Evolutionary conservation across 495 filamentous ascomycete species (phyloP).

Genomic region (Lophiotrema nucula): DNA sequence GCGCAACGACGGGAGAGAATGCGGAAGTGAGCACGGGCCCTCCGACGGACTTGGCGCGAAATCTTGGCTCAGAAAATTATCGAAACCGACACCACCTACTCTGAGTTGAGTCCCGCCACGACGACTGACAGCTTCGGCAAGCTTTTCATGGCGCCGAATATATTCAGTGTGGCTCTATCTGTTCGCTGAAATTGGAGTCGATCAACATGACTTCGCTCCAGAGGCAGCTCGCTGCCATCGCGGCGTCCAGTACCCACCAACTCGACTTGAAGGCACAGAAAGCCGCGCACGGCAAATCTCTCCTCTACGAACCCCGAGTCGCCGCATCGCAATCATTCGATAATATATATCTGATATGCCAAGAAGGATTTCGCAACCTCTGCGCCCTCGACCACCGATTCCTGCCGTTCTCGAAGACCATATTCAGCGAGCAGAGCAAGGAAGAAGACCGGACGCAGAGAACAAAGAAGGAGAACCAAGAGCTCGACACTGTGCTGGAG

Average conservation of each 20-base stretch:
- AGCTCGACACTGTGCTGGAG: slow-evolving; percentile 73
- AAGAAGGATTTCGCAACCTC: slow-evolving; percentile 85
- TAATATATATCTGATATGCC: slow-evolving; percentile 79
- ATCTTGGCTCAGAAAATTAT: too few relatives aligned
- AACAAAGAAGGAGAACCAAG: slow-evolving; percentile 73
- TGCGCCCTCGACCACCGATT: slow-evolving; percentile 82
- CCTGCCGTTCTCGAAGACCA: slow-evolving; percentile 59
- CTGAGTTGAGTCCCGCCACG: too few relatives aligned
- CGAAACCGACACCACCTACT: too few relatives aligned
- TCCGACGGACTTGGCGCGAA: too few relatives aligned
- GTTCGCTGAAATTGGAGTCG: too few relatives aligned
- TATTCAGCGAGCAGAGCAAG: slow-evolving; percentile 93
- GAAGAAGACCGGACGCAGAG: slow-evolving; percentile 80
- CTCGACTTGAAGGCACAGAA: slow-evolving; percentile 89
- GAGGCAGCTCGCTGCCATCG: slow-evolving; percentile 44
- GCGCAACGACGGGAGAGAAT: too few relatives aligned
- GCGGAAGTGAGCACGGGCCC: too few relatives aligned
- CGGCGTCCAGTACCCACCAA: slow-evolving; percentile 42
- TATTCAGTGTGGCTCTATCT: too few relatives aligned
- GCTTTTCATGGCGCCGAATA: too few relatives aligned
- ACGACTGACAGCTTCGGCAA: too few relatives aligned
- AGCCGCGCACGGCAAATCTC: slow-evolving; percentile 80
- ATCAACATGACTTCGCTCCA: slow-evolving; percentile 43
- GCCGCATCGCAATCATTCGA: slow-evolving; percentile 86
- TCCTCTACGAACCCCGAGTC: slow-evolving; percentile 80